Conservation (phyloP, 768 basidiomycete genomes). For the Psilocybe sp. region DNA sequence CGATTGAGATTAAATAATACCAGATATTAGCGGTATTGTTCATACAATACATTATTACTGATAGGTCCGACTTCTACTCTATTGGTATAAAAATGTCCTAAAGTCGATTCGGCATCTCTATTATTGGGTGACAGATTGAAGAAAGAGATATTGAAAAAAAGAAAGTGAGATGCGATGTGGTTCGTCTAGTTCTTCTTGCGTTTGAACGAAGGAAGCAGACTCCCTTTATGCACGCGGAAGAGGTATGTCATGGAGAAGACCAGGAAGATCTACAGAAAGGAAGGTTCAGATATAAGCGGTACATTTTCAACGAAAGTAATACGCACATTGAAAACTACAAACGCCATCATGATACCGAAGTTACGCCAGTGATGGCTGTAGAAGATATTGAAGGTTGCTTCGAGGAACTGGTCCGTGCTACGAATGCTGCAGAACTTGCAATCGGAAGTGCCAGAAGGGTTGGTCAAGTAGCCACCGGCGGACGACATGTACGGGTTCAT, state of each 20-base stretch:
- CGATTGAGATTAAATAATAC: neutral
- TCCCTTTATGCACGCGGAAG: conserved; percentile 43
- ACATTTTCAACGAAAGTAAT: neutral
- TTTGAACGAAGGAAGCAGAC: conserved; percentile 26
- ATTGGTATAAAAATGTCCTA: neutral
- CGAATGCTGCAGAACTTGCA: conserved; percentile 60
- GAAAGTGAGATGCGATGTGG: neutral
- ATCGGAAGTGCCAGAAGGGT: conserved; percentile 42
- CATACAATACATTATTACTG: neutral
- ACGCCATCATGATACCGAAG: conserved; percentile 49
- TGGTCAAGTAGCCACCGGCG: conserved; percentile 57
- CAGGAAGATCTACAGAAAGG: conserved; percentile 31
- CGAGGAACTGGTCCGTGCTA: conserved; percentile 59
- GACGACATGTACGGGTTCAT: conserved; percentile 46
- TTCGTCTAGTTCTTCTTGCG: conserved; percentile 15
- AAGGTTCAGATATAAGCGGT: neutral
- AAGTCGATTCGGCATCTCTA: neutral
- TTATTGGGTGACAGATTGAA: neutral
- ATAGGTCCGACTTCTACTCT: neutral
- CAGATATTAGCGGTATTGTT: neutral
- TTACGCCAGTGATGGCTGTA: conserved; percentile 55
- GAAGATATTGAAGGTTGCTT: conserved; percentile 48
- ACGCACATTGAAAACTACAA: conserved; percentile 44
- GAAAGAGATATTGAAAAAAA: neutral
- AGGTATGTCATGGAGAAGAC: conserved; percentile 49